Evolutionary conservation across 1,284 basidiomycete genomes (phyloP).

Genomic region (Volvariella volvacea): DNA sequence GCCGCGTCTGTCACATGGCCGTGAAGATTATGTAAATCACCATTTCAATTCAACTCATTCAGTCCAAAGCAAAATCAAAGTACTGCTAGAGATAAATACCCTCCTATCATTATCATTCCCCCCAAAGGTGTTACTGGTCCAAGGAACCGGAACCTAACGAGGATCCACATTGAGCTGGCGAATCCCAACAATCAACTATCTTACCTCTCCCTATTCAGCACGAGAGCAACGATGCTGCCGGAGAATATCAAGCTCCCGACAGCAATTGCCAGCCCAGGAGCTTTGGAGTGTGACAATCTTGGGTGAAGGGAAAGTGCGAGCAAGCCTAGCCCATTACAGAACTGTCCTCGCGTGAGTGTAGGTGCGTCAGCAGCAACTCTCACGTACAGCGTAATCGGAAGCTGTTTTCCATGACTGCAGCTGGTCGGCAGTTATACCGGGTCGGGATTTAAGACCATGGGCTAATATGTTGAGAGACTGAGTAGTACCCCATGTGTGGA

Average conservation of each 20-base stretch:
- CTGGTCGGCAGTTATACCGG: conserved; percentile 43
- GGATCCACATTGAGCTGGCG: conserved; percentile 2
- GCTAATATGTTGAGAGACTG: conserved; percentile 19
- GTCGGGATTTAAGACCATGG: conserved; percentile 48
- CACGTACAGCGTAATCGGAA: conserved; percentile 56
- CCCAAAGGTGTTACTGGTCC: conserved; percentile 78
- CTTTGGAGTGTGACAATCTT: conserved; percentile 52
- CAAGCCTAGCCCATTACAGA: conserved; percentile 75
- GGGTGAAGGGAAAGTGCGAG: conserved; percentile 69
- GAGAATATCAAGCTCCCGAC: conserved; percentile 64
- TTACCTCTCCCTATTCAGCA: conserved; percentile 52
- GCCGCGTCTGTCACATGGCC: conserved; percentile 31
- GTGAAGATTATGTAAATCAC: background rate
- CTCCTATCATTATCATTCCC: conserved; percentile 68
- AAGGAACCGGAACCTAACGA: conserved; percentile 46
- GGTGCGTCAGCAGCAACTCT: background rate
- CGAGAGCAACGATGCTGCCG: conserved; percentile 61
- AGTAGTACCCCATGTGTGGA: background rate
- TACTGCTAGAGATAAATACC: conserved; percentile 39
- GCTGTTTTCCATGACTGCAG: conserved; percentile 60
- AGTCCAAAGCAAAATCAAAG: background rate
- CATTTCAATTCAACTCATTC: too few species aligned
- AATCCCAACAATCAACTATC: background rate
- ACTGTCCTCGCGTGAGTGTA: too few species aligned
- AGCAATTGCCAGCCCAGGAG: conserved; percentile 67